Evolutionary conservation across 2,329 filamentous ascomycete genomes (phyloP), one percentile per base, ranked within the genome.

Genomic region (Penicillium sp.): DNA sequence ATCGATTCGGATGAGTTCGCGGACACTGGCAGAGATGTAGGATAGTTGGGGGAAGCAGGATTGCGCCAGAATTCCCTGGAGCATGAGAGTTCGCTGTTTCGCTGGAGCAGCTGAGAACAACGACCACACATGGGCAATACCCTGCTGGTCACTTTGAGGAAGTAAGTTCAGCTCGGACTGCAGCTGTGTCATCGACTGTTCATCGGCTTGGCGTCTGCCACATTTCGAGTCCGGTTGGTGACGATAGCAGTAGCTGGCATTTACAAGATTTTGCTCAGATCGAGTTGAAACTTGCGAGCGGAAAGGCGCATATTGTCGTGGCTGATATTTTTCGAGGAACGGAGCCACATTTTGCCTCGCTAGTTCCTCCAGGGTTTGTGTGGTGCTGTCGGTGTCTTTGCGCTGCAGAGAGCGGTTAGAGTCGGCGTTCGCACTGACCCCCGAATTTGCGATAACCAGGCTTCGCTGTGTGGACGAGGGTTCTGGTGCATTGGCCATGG

Each of bases 11-110:
- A 99, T 93, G 61, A 97, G 88, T 64, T 97, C 93, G 62, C 91
- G 89, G 45, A 99, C 90, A 64, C 92, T 90, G 60, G 91, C 87
- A 2, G 93, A 94, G 57, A 99, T 88, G 65, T 90, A 93, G 33
- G 94, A 97, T 7, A 99, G 85, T 70, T 99, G 94, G 1, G 94
- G 93, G 70, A 99, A 97, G 78, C 94, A 99, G 75, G 93, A 97
- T 74, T 97, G 93, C 0, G 93, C 89, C 60, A 99, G 87, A 68
- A 99, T 93, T 65, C 94, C 94, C 73, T 96, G 92, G 8, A 99
- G 83, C 90, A 99, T 97, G 59, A 99, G 83, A 62, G 96, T 93
- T 66, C 94, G 88, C 70, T 97, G 93, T 73, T 96, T 96, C 10
- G 91, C 85, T 0, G 94, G 94, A 0, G 94, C 93, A 39, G 94